A percentile compares a stretch with the other conserved stretches of the same genome.
These are phyloP conservation scores for Gracilariopsis chorda DNA, from an alignment of 23 red algal species.

Conservation along the genomic window DNA sequence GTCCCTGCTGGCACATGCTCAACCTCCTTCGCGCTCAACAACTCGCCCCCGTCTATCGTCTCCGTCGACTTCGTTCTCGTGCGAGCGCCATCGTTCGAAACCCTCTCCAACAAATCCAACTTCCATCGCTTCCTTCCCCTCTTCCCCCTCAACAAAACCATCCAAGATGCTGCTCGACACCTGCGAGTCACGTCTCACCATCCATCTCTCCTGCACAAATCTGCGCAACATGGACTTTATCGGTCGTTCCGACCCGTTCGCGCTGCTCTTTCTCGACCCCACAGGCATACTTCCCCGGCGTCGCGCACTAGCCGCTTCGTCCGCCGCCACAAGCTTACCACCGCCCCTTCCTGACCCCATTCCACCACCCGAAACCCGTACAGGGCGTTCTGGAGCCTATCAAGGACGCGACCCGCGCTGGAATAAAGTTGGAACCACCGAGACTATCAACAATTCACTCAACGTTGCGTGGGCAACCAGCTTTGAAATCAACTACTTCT, in stretches of 20 bases:
- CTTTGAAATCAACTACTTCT: conserved; percentile 75
- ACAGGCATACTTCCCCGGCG: not conserved
- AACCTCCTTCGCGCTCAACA: no score
- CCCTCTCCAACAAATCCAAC: no score
- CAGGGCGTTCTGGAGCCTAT: not conserved
- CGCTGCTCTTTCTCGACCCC: conserved; percentile 46
- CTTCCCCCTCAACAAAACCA: no score
- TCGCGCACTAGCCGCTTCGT: not conserved
- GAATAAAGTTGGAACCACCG: conserved; percentile 49
- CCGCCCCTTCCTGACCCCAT: not conserved
- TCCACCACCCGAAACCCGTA: not conserved
- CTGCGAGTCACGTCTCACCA: conserved; percentile 53
- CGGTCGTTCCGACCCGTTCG: conserved; percentile 64
- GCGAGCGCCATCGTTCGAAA: no score
- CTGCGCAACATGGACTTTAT: conserved; percentile 73
- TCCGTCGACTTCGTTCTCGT: no score
- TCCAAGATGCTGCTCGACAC: conserved; percentile 4
- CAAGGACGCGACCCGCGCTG: conserved; percentile 28
- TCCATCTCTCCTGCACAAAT: conserved; percentile 37
- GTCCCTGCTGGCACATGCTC: no score
- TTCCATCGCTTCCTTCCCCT: no score
- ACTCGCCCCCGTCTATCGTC: no score
- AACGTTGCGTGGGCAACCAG: conserved; percentile 37
- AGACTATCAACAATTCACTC: conserved; percentile 53
- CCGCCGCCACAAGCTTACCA: not conserved